A percentile compares a stretch with the other conserved stretches of the same genome.
These are phyloP conservation scores for Colletotrichum tabaci DNA, from an alignment of 2,329 filamentous ascomycete genomes.

Conservation along the genomic window DNA sequence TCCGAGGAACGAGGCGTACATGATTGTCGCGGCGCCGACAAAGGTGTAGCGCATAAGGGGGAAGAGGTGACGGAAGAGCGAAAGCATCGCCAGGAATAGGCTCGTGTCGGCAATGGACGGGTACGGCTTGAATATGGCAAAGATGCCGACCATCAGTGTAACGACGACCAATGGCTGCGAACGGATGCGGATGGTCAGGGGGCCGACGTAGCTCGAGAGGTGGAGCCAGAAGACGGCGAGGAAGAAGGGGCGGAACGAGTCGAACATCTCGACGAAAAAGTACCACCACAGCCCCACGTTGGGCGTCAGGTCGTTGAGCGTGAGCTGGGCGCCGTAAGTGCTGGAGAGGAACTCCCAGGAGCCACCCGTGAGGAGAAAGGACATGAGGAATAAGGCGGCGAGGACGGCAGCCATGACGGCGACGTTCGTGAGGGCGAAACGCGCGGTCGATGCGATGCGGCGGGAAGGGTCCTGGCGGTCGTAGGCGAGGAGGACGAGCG, in stretches of 20 bases:
- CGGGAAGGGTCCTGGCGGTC: constrained; percentile 69
- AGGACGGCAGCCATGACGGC: constrained; percentile 68
- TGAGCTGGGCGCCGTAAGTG: constrained; percentile 93
- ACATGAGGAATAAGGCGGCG: constrained; percentile 77
- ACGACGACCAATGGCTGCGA: constrained; percentile 90
- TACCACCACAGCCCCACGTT: constrained; percentile 99
- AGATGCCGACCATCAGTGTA: constrained; percentile 87
- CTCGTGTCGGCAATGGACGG: constrained; percentile 93
- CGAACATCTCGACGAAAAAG: constrained; percentile 99
- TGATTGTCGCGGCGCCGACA: constrained; percentile 83
- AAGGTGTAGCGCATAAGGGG: constrained; percentile 95
- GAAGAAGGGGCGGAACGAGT: constrained; percentile 97
- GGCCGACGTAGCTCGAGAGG: constrained; percentile 89
- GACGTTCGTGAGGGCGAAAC: constrained; percentile 71
- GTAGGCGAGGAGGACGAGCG: constrained; percentile 84
- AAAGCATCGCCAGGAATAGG: constrained; percentile 85
- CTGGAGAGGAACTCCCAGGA: constrained; percentile 91
- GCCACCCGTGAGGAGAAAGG: constrained; percentile 78
- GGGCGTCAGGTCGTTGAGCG: constrained; percentile 91
- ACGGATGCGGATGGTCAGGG: constrained; percentile 85
- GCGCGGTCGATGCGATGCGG: constrained; percentile 52
- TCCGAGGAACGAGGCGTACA: constrained; percentile 91
- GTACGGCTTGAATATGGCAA: constrained; percentile 97
- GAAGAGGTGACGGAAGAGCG: constrained; percentile 92
- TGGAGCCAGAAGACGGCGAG: constrained; percentile 98